Percentiles rank a stretch among this genome's conserved stretches.
phyloP scores from a whole-genome alignment of 371 early-diverging fungal genomes.

The Apophysomyces variabilis region DNA sequence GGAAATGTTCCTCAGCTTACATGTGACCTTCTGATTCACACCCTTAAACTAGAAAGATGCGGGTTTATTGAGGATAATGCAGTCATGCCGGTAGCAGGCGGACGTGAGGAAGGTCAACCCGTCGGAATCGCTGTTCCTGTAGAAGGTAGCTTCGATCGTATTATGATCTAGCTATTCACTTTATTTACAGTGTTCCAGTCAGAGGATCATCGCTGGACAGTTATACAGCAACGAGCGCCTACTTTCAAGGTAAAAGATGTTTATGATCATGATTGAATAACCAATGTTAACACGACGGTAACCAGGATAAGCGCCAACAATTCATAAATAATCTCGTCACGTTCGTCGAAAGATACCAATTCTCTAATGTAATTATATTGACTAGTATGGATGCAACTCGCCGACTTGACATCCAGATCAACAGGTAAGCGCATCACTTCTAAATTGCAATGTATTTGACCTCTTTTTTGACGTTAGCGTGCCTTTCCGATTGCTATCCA shows the following conservation, averaged over 20 bases:
- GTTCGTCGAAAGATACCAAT: slow-evolving; percentile 57
- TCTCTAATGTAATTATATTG: slow-evolving; percentile 61
- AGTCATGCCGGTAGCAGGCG: slow-evolving; percentile 61
- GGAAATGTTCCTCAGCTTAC: slow-evolving; percentile 83
- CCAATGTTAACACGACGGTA: neutral
- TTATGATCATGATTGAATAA: slow-evolving; percentile 16
- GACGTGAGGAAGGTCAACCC: slow-evolving; percentile 29
- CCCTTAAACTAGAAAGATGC: slow-evolving; percentile 64
- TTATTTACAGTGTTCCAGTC: slow-evolving; percentile 55
- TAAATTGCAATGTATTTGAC: neutral
- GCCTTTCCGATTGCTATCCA: slow-evolving; percentile 35
- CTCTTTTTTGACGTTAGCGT: slow-evolving; percentile 12
- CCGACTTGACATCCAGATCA: slow-evolving; percentile 67
- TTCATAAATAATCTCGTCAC: slow-evolving; percentile 50
- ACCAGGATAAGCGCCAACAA: slow-evolving; percentile 24
- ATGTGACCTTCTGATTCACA: slow-evolving; percentile 72
- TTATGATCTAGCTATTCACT: neutral
- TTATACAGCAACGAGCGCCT: slow-evolving; percentile 66
- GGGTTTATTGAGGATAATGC: slow-evolving; percentile 66
- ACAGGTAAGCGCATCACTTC: slow-evolving; percentile 29
- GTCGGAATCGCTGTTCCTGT: slow-evolving; percentile 45
- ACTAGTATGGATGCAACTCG: slow-evolving; percentile 75
- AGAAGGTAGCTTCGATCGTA: slow-evolving; percentile 45
- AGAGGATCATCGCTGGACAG: slow-evolving; percentile 55
- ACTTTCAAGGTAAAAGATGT: slow-evolving; percentile 33